Evolutionary conservation across 768 basidiomycete genomes (phyloP).

Genomic region (Trametes sanguinea): DNA sequence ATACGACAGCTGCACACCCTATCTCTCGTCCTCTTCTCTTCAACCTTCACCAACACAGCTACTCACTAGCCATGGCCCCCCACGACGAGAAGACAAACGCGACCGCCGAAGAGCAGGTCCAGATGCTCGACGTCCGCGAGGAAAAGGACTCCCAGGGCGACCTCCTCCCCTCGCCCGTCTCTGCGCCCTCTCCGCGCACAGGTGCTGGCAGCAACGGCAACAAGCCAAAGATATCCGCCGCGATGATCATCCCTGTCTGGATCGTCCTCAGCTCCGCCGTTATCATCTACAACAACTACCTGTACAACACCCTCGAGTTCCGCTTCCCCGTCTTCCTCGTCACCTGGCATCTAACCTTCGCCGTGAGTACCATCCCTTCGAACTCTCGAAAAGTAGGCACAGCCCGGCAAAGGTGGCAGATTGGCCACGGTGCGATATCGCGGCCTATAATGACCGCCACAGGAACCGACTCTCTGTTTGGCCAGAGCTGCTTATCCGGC

Average conservation of each 20-base stretch:
- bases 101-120: constrained; percentile 14
- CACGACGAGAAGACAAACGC: constrained; percentile 15
- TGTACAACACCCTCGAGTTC: constrained; percentile 83
- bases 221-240: constrained; percentile 57
- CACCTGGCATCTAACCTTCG: constrained; percentile 77
- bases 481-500: neutral
- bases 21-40: neutral
- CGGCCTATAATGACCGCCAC: constrained; percentile 3
- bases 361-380: constrained; percentile 42
- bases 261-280: constrained; percentile 86
- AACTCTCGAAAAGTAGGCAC: neutral
- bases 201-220: neutral
- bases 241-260: constrained; percentile 88
- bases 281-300: constrained; percentile 94
- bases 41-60: neutral
- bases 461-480: constrained; percentile 7
- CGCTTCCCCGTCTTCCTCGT: constrained; percentile 92
- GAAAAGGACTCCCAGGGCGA: constrained; percentile 23
- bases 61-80: neutral
- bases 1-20: neutral
- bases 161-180: constrained; percentile 60
- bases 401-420: neutral
- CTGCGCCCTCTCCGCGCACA: constrained; percentile 42
- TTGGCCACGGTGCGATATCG: constrained; percentile 5
- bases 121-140: constrained; percentile 32